phyloP scores from a whole-genome alignment of 352 stramenopile species.

The Phytophthora fragariaefolia region DNA sequence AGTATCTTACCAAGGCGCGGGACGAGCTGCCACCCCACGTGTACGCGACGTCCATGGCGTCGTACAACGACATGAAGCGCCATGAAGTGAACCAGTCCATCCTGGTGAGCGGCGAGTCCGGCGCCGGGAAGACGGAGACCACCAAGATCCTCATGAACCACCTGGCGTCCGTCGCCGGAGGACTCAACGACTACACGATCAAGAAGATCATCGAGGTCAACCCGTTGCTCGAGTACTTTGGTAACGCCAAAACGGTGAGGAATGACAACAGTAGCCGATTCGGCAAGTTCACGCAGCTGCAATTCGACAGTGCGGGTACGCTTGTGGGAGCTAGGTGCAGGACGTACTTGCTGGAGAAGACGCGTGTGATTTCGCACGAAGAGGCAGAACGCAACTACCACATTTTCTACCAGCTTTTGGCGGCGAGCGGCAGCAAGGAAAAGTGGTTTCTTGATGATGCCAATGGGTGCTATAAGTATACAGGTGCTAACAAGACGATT shows the following conservation, averaged over 20 bases:
- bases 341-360: slow-evolving; percentile 96
- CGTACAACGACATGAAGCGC: slow-evolving; percentile 73
- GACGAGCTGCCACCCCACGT: slow-evolving; percentile 75
- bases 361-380: slow-evolving; percentile 81
- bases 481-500: slow-evolving; percentile 54
- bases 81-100: slow-evolving; percentile 83
- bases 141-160: slow-evolving; percentile 93
- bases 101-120: slow-evolving; percentile 86
- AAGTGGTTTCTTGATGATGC: slow-evolving; percentile 61
- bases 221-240: slow-evolving; percentile 85
- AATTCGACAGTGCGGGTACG: slow-evolving; percentile 84
- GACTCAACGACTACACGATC: slow-evolving; percentile 76
- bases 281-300: slow-evolving; percentile 97
- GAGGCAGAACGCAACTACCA: slow-evolving; percentile 80
- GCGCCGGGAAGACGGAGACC: slow-evolving; percentile 89
- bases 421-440: slow-evolving; percentile 35
- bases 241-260: slow-evolving; percentile 94
- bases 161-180: slow-evolving; percentile 72
- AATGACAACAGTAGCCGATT: slow-evolving; percentile 98
- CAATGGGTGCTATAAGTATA: slow-evolving; percentile 67
- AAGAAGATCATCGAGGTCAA: slow-evolving; percentile 88
- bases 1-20: slow-evolving; percentile 69
- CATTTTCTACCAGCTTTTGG: slow-evolving; percentile 80
- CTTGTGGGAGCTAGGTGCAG: slow-evolving; percentile 79
- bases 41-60: slow-evolving; percentile 72